A percentile compares a stretch with the other conserved stretches of the same genome.
These are phyloP conservation scores for Hordeum pubiflorum DNA, from an alignment of 202 grass and related monocot genomes.

Conservation along the genomic window DNA sequence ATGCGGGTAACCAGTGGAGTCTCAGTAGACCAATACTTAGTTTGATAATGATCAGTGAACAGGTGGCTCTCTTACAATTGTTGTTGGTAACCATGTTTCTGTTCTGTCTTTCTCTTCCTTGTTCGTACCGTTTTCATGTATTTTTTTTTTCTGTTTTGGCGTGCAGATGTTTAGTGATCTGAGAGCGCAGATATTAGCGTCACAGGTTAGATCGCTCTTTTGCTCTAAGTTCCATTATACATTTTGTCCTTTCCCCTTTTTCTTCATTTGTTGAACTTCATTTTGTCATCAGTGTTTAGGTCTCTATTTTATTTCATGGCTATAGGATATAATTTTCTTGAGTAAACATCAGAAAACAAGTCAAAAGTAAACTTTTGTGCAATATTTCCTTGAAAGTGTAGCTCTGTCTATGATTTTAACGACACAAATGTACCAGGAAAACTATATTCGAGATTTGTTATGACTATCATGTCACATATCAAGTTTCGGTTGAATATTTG, in stretches of 20 bases:
- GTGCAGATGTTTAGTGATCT: conserved; percentile 88
- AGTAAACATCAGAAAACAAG: conserved; percentile 11
- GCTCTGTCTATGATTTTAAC: neutral
- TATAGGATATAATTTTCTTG: neutral
- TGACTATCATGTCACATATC: neutral
- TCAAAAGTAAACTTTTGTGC: neutral
- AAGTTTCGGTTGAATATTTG: neutral
- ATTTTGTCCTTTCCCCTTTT: conserved; percentile 6
- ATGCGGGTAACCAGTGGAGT: conserved; percentile 96
- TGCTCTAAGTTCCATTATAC: conserved; percentile 16
- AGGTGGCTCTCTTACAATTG: conserved; percentile 43
- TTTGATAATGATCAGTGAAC: conserved; percentile 97
- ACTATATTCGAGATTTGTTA: neutral
- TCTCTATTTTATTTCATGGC: neutral
- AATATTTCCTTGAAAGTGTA: neutral
- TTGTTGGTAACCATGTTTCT: neutral
- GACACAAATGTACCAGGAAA: neutral
- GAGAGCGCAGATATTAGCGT: conserved; percentile 79
- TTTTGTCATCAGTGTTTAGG: neutral
- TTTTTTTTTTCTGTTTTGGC: conserved; percentile 7
- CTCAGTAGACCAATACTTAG: conserved; percentile 97
- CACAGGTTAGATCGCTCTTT: conserved; percentile 60
- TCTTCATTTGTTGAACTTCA: neutral
- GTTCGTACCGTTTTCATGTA: neutral
- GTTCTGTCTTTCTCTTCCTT: neutral